A percentile compares a stretch with the other conserved stretches of the same genome.
These are phyloP conservation scores for Candida nonsorbophila DNA, from an alignment of 805 yeast genomes.

Conservation along the genomic window DNA sequence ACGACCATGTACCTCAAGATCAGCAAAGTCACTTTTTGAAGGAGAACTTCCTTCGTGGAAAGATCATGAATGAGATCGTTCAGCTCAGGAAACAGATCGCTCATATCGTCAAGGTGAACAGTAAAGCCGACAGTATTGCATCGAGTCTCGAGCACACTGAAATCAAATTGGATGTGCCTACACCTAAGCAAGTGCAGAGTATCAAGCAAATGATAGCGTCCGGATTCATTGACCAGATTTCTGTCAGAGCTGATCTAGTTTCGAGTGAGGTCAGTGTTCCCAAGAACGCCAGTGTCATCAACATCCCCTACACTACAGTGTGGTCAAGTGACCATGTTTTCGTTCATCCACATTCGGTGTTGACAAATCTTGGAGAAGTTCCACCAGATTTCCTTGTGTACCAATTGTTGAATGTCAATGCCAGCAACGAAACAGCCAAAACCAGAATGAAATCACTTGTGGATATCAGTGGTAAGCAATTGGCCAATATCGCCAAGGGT, in stretches of 20 bases:
- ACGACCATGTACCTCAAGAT: conserved; percentile 61
- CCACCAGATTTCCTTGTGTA: conserved; percentile 82
- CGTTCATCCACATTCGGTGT: conserved; percentile 73
- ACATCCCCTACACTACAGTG: conserved; percentile 58
- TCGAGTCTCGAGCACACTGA: conserved; percentile 30
- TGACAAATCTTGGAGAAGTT: conserved; percentile 53
- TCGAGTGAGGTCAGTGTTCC: conserved; percentile 58
- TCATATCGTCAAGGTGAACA: conserved; percentile 63
- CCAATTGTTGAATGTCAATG: conserved; percentile 56
- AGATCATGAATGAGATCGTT: conserved; percentile 77
- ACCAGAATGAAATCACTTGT: conserved; percentile 73
- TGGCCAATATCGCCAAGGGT: conserved; percentile 70
- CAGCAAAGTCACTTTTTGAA: conserved; percentile 44
- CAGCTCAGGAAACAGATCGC: conserved; percentile 78
- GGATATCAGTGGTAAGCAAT: conserved; percentile 67
- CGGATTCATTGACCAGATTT: conserved; percentile 89
- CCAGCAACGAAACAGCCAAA: conserved; percentile 36
- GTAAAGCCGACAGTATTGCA: conserved; percentile 57
- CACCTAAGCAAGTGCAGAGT: conserved; percentile 62
- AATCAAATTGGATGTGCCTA: conserved; percentile 61
- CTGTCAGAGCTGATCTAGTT: conserved; percentile 72
- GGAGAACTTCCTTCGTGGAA: conserved; percentile 66
- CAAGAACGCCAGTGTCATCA: conserved; percentile 52
- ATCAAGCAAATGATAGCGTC: conserved; percentile 89
- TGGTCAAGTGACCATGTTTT: conserved; percentile 60